Base-by-base conservation (phyloP, 768 basidiomycete species). In the Lactifluus hygrophoroides region DNA sequence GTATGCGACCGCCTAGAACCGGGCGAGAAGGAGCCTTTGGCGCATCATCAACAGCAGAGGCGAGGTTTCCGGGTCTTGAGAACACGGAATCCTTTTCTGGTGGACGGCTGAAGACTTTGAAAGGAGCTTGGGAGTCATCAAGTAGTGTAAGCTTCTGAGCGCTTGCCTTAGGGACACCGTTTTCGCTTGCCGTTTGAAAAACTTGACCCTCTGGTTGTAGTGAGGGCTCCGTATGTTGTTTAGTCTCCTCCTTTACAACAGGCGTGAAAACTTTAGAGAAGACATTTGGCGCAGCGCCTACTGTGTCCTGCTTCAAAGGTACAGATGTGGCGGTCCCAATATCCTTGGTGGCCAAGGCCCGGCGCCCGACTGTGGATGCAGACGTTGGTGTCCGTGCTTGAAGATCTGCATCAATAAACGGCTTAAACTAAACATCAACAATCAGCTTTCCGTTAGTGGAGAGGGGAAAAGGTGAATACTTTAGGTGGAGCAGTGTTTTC, bases 21-120 rank as follows among this genome's bases (percentile, higher is more conserved):
- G 54, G 48, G 38, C 42, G 54, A 54, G 2, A 57, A 45, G 32
- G 61, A 25, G 13, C 60, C 46, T 9, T 54, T 13, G 57, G 37
- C 2, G 56, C 34, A 14, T 57, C 58, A 48, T 73, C 72, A 3
- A 65, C 64, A 47, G 76, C 77, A 8, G 80, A 75, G 37, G 68
- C 73, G 59, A 78, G 77, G 27, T 70, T 49, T 42, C 62, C 54
- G 25, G 62, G 64, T 34, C 53, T 58, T 27, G 62, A 66, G 19
- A 57, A 47, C 27, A 60, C 52, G 6, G 70, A 70, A 60, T 70
- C 75, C 57, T 60, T 74, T 42, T 76, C 75, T 0, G 83, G 71
- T n/a, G 77, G 88, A 16, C 85, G 80, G 57, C 82, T 86, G 70
- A 90, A 90, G 19, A 90, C 88, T 61, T 73, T 86, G 66, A 75